Evolutionary conservation across 345 rosid species (phyloP).

Genomic region (Brassica nigra): DNA sequence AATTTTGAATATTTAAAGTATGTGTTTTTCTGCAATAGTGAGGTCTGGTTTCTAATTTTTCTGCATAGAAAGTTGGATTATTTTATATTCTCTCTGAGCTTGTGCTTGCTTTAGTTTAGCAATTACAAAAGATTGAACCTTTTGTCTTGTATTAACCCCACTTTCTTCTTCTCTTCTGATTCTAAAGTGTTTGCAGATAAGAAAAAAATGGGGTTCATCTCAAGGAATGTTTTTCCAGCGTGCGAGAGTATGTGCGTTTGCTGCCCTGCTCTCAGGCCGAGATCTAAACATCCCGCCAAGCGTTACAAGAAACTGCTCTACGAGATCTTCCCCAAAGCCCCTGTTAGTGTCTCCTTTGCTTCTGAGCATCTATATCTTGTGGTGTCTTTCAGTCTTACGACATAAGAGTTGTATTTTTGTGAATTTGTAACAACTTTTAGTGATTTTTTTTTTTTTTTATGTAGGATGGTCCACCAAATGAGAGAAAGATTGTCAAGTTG

Average conservation of each 20-base stretch:
- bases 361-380: background rate
- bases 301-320: slow-evolving; percentile 90
- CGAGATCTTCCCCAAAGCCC: slow-evolving; percentile 87
- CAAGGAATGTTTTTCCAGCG: slow-evolving; percentile 90
- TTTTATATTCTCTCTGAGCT: background rate
- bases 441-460: background rate
- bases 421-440: background rate
- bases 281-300: slow-evolving; percentile 98
- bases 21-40: too few species aligned
- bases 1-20: background rate
- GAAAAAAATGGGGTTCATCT: slow-evolving; percentile 84
- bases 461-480: slow-evolving; percentile 76
- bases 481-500: slow-evolving; percentile 79
- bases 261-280: slow-evolving; percentile 96
- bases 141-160: background rate
- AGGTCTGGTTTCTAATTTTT: background rate
- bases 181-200: slow-evolving; percentile 27
- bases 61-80: background rate
- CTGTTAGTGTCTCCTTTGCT: slow-evolving; percentile 52
- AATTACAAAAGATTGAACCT: slow-evolving; percentile 25
- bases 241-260: slow-evolving; percentile 96
- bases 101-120: background rate
- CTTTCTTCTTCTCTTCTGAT: background rate
- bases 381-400: background rate
- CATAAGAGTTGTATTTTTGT: background rate